A percentile compares a stretch with the other conserved stretches of the same genome.
Conservation (phyloP, 306 rosid genomes). For the Calophaca sinica region DNA sequence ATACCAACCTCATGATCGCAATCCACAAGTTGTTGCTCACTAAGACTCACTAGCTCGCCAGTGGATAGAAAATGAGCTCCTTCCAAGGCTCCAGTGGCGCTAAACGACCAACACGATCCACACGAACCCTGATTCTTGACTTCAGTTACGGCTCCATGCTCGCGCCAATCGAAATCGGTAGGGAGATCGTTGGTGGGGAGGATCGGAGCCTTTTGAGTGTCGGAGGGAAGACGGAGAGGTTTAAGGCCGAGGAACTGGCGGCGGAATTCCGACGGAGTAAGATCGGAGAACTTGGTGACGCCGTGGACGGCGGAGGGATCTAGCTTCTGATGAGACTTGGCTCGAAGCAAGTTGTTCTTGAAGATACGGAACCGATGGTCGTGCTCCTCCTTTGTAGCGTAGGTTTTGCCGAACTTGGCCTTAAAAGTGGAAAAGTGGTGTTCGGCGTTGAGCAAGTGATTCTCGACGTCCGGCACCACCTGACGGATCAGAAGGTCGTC, state of each 20-base stretch:
- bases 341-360: slow-evolving; percentile 68
- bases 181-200: slow-evolving; percentile 80
- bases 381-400: slow-evolving; percentile 69
- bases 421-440: slow-evolving; percentile 78
- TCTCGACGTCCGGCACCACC: slow-evolving; percentile 62
- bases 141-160: slow-evolving; percentile 74
- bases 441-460: slow-evolving; percentile 63
- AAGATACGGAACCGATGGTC: slow-evolving; percentile 67
- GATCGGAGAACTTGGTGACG: slow-evolving; percentile 82
- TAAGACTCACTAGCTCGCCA: slow-evolving; percentile 73
- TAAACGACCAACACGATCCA: slow-evolving; percentile 92
- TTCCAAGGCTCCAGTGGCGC: slow-evolving; percentile 81
- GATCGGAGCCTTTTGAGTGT: slow-evolving; percentile 74
- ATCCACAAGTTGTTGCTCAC: slow-evolving; percentile 93
- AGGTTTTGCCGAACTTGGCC: slow-evolving; percentile 61
- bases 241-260: slow-evolving; percentile 69
- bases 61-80: slow-evolving; percentile 78
- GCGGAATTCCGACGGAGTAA: slow-evolving; percentile 74
- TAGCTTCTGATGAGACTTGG: slow-evolving; percentile 71
- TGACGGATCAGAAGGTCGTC: slow-evolving; percentile 65
- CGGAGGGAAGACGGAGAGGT: slow-evolving; percentile 64
- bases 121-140: slow-evolving; percentile 79
- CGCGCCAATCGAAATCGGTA: slow-evolving; percentile 86
- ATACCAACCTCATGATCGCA: slow-evolving; percentile 85
- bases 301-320: slow-evolving; percentile 85